phyloP scores from a whole-genome alignment of 1,284 basidiomycete species.

The Ustilago crameri region DNA sequence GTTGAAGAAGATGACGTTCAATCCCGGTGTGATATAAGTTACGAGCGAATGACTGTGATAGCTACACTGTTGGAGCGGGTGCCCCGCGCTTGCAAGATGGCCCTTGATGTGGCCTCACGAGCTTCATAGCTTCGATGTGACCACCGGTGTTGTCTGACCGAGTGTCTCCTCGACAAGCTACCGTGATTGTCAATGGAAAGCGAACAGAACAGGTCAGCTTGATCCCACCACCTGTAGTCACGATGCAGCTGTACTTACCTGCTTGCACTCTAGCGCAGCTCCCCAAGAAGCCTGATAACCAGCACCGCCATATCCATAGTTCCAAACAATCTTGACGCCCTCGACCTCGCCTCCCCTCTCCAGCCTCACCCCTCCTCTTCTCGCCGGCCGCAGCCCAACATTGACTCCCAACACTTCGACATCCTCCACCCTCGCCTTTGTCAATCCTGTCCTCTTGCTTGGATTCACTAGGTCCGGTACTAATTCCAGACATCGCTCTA shows the following conservation, averaged over 20 bases:
- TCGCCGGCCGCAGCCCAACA: conserved; percentile 55
- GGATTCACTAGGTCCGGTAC: conserved; percentile 38
- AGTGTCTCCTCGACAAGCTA: conserved; percentile 37
- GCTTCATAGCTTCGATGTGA: conserved; percentile 3
- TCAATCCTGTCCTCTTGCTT: conserved; percentile 1
- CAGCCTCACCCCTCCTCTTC: conserved; percentile 47
- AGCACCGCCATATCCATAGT: conserved; percentile 48
- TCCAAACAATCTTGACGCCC: conserved; percentile 32
- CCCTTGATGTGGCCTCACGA: background rate
- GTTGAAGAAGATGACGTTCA: too few relatives aligned
- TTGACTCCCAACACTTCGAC: conserved; percentile 48
- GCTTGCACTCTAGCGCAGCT: conserved; percentile 46
- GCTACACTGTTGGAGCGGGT: too few relatives aligned
- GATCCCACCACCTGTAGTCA: too few relatives aligned
- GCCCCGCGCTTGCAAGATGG: too few relatives aligned
- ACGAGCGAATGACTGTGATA: too few relatives aligned
- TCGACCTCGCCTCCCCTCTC: conserved; percentile 29
- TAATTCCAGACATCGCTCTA: conserved; percentile 38
- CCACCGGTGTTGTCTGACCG: background rate
- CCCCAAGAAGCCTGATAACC: conserved; percentile 64
- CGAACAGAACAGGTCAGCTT: too few relatives aligned
- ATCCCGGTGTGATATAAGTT: too few relatives aligned
- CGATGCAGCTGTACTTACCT: conserved; percentile 10
- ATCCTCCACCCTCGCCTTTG: conserved; percentile 25
- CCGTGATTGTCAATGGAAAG: background rate